Evolutionary conservation across 78 protist genomes (phyloP).

Genomic region (Thecamonas trahens): DNA sequence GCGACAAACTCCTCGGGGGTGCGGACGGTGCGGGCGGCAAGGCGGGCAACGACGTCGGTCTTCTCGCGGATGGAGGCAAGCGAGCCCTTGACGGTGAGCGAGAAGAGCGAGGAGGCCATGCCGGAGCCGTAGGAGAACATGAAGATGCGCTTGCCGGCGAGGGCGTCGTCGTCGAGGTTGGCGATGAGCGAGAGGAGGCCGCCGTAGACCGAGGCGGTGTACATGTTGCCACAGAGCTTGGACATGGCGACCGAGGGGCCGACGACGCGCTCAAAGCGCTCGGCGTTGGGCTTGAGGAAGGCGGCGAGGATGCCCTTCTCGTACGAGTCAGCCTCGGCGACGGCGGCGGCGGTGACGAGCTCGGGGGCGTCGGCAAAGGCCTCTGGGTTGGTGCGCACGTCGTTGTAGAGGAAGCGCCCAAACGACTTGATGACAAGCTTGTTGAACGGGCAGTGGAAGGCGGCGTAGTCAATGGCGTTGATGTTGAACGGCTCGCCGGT

Average conservation of each 20-base stretch:
- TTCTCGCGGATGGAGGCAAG: background rate
- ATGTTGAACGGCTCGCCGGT: conserved; percentile 21
- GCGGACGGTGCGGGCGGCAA: conserved; percentile 35
- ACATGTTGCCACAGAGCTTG: conserved; percentile 84
- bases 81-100: conserved; percentile 32
- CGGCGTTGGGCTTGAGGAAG: too few relatives aligned
- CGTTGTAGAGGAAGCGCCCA: conserved; percentile 74
- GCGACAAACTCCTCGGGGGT: conserved; percentile 41
- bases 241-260: too few relatives aligned
- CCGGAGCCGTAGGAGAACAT: conserved; percentile 94
- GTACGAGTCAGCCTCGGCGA: conserved; percentile 17
- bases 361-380: conserved; percentile 14
- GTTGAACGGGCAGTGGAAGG: conserved; percentile 92
- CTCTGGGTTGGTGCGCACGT: conserved; percentile 37
- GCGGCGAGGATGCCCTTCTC: conserved; percentile 59
- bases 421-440: conserved; percentile 87
- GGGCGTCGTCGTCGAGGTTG: conserved; percentile 7
- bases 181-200: conserved; percentile 71
- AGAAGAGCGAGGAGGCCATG: conserved; percentile 77
- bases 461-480: conserved; percentile 44
- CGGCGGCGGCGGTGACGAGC: background rate
- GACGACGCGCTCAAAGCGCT: too few relatives aligned
- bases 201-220: conserved; percentile 83
- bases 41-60: conserved; percentile 39
- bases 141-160: conserved; percentile 65